These are phyloP conservation scores for Volvariella surrecta DNA, from an alignment of 1,284 basidiomycete species.

Conservation along the genomic window DNA sequence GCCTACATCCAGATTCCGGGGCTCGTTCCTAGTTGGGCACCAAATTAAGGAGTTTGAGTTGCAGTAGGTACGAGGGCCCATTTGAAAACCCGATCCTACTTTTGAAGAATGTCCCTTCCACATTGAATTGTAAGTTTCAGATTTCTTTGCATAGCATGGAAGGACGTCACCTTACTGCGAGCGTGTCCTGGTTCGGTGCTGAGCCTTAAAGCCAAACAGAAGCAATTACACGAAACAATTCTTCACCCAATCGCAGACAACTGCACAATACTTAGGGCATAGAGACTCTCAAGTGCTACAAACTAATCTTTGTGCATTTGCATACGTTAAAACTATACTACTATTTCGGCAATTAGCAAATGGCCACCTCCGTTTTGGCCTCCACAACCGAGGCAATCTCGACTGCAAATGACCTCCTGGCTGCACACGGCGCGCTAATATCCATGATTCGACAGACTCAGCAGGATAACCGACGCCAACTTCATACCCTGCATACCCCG, in stretches of 20 bases:
- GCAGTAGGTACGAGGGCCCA: no score
- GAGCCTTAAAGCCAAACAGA: no score
- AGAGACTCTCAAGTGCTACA: not conserved
- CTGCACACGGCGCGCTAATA: constrained; percentile 30
- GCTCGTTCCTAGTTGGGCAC: no score
- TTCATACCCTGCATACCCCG: constrained; percentile 21
- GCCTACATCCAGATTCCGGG: no score
- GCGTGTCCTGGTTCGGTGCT: no score
- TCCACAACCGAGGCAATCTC: constrained; percentile 23
- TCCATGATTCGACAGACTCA: constrained; percentile 27
- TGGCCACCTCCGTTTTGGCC: constrained; percentile 9
- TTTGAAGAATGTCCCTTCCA: no score
- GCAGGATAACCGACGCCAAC: constrained; percentile 23
- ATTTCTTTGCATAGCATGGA: no score
- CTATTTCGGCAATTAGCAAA: not conserved
- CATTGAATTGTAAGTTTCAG: no score
- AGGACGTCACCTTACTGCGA: no score
- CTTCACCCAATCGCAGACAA: not conserved
- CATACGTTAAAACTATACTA: not conserved
- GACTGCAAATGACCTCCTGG: constrained; percentile 29
- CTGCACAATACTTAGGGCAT: not conserved
- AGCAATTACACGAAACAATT: no score
- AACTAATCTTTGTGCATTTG: not conserved
- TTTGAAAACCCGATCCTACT: no score
- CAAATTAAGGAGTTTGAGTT: no score